A percentile compares a stretch with the other conserved stretches of the same genome.
These are phyloP conservation scores for Microstegium vimineum DNA, from an alignment of 176 grass and related monocot species.

Conservation along the genomic window DNA sequence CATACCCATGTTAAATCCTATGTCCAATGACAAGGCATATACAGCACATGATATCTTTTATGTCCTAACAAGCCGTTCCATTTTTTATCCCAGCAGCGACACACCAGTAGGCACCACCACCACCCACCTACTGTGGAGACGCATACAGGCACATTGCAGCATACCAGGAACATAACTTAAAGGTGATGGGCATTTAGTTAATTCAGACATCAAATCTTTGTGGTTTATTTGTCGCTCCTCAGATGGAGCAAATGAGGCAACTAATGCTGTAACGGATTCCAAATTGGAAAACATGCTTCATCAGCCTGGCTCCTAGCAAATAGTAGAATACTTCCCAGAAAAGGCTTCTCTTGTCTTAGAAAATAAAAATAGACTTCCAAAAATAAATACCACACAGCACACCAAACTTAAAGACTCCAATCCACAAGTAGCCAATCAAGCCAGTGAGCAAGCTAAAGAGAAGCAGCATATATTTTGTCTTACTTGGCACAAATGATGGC, in stretches of 20 bases:
- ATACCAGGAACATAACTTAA: not conserved
- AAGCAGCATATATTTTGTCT: not conserved
- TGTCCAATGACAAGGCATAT: not conserved
- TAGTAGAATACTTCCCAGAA: not conserved
- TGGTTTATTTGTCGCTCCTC: not conserved
- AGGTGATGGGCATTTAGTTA: not conserved
- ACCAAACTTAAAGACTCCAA: not conserved
- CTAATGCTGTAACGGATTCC: not conserved
- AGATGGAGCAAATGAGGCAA: slow-evolving; percentile 1
- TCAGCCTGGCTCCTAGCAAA: not conserved
- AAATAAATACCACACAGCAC: not conserved
- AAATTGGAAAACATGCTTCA: not conserved
- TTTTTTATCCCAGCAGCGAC: not conserved
- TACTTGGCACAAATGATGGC: not conserved
- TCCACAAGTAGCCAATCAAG: not conserved
- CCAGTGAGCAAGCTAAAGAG: not conserved
- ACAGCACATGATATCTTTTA: not conserved
- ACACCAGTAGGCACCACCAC: not conserved
- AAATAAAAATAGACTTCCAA: not conserved
- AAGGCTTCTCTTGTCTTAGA: not conserved
- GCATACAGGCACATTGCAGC: not conserved
- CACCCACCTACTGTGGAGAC: not conserved
- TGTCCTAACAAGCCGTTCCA: not conserved
- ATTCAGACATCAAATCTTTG: not conserved
- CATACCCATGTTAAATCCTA: not conserved